phyloP scores from a whole-genome alignment of 1,284 basidiomycete species.

The Athelia sp. region DNA sequence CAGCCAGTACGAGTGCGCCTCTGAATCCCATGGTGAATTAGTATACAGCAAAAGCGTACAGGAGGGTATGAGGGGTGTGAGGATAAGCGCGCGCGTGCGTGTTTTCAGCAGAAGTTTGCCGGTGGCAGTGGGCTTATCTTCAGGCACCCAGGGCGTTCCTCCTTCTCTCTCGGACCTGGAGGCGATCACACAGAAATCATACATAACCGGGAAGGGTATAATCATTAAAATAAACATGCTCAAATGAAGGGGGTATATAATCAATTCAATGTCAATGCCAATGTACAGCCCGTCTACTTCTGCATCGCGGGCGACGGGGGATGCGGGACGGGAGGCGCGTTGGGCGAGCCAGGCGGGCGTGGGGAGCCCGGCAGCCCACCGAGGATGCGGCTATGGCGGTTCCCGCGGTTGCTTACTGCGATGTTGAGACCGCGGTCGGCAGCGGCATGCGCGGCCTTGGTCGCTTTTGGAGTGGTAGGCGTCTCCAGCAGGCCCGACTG shows the following conservation, averaged over 20 bases:
- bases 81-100: too few species aligned
- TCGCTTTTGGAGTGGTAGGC: slow-evolving; percentile 32
- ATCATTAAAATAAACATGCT: slow-evolving; percentile 1
- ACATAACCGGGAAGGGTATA: neutral
- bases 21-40: slow-evolving; percentile 69
- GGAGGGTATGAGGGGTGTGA: too few species aligned
- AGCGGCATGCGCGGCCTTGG: slow-evolving; percentile 56
- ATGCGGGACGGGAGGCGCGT: neutral
- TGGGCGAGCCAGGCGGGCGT: slow-evolving; percentile 39
- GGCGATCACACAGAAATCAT: too few species aligned
- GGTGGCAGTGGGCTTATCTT: too few species aligned
- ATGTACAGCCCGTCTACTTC: slow-evolving; percentile 3
- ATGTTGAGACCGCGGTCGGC: slow-evolving; percentile 70
- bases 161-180: too few species aligned
- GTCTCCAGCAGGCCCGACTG: too few species aligned
- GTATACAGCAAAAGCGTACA: slow-evolving; percentile 1
- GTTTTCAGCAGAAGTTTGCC: too few species aligned
- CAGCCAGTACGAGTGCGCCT: slow-evolving; percentile 77
- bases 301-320: neutral
- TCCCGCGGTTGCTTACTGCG: slow-evolving; percentile 45
- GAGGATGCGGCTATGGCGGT: slow-evolving; percentile 51
- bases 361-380: slow-evolving; percentile 59
- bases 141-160: too few species aligned
- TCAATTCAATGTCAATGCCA: slow-evolving; percentile 8
- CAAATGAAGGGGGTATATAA: slow-evolving; percentile 1